A percentile compares a stretch with the other conserved stretches of the same genome.
phyloP scores from a whole-genome alignment of 2,329 filamentous ascomycete species.

The Sclerotinia minor region DNA sequence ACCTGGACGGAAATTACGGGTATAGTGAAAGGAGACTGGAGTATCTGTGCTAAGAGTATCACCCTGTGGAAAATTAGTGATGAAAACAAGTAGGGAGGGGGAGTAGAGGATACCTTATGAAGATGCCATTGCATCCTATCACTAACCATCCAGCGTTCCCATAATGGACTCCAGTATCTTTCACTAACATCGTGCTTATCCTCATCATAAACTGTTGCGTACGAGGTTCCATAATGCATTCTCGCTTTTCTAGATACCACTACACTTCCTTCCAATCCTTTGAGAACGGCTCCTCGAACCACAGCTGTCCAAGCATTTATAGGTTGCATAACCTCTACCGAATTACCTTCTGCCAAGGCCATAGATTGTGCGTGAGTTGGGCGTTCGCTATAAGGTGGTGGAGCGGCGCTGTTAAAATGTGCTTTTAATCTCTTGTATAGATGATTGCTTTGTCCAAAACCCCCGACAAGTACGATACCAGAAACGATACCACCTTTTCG shows the following conservation, averaged over 20 bases:
- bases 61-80: constrained; percentile 50
- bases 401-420: constrained; percentile 59
- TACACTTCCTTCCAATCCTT: constrained; percentile 76
- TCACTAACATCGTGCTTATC: constrained; percentile 71
- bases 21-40: constrained; percentile 82
- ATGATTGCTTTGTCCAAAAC: constrained; percentile 78
- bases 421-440: constrained; percentile 69
- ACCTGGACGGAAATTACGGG: constrained; percentile 75
- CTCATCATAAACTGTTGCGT: constrained; percentile 78
- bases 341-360: constrained; percentile 51
- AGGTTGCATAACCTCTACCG: constrained; percentile 78
- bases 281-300: constrained; percentile 72
- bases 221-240: constrained; percentile 74
- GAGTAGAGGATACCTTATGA: constrained; percentile 55
- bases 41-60: constrained; percentile 72
- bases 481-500: constrained; percentile 62
- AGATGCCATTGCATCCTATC: constrained; percentile 88
- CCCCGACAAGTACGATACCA: constrained; percentile 79
- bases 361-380: constrained; percentile 63
- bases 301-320: constrained; percentile 82
- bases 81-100: too few relatives aligned
- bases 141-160: constrained; percentile 81
- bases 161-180: constrained; percentile 76
- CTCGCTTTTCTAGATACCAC: constrained; percentile 72
- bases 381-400: constrained; percentile 63